Evolutionary conservation across 208 protist genomes (phyloP).

Genomic region (Trypanosoma mega): DNA sequence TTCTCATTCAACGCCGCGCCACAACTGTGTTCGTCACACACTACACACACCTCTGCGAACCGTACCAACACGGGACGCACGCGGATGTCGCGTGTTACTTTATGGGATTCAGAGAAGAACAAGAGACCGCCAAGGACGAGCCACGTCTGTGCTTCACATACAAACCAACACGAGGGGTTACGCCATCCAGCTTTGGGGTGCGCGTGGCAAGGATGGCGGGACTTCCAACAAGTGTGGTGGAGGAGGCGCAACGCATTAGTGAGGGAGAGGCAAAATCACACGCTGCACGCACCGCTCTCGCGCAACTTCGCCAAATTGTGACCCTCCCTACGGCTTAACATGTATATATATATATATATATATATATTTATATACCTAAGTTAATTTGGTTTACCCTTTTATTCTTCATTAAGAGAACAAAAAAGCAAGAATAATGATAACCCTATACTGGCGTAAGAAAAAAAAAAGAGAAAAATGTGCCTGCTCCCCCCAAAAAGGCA

Average conservation of each 20-base stretch:
- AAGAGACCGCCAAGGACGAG: constrained; percentile 29
- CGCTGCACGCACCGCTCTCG: constrained; percentile 25
- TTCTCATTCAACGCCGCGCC: constrained; percentile 62
- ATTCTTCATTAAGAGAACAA: too few species aligned
- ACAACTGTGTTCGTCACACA: constrained; percentile 96
- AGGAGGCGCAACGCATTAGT: constrained; percentile 53
- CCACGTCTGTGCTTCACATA: constrained; percentile 77
- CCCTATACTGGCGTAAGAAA: too few species aligned
- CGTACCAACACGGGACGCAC: constrained; percentile 34
- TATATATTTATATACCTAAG: too few species aligned
- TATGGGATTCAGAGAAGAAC: constrained; percentile 88
- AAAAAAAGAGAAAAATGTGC: too few species aligned
- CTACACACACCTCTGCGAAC: constrained; percentile 84
- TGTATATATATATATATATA: constrained; percentile 2
- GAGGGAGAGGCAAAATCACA: constrained; percentile 47
- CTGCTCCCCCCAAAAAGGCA: too few species aligned
- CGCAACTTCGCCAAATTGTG: constrained; percentile 26
- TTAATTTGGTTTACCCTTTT: too few species aligned
- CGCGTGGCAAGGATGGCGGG: constrained; percentile 84
- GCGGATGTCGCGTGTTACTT: constrained; percentile 68
- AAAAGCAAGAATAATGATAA: too few species aligned
- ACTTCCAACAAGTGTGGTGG: constrained; percentile 67
- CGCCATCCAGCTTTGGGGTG: constrained; percentile 90
- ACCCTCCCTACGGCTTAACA: not conserved
- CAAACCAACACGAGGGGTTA: constrained; percentile 74